These are phyloP conservation scores for Fusarium euwallaceae DNA, from an alignment of 2,329 filamentous ascomycete species.

Conservation along the genomic window DNA sequence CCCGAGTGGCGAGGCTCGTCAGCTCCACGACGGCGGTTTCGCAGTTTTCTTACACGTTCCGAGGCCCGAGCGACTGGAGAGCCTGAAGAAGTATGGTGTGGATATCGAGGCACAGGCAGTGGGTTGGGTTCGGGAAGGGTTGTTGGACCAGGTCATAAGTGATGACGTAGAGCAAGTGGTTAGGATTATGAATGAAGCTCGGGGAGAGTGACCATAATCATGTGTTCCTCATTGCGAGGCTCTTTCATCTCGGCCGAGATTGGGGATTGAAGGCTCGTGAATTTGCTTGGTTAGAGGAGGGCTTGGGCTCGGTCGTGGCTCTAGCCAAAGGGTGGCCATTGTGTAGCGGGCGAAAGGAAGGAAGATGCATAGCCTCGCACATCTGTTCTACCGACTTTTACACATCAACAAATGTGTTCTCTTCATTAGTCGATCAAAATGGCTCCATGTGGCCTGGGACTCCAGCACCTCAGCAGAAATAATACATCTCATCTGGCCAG, in stretches of 20 bases:
- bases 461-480: too few species aligned
- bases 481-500: too few species aligned
- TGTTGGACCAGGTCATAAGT: constrained; percentile 20
- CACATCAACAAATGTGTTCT: too few species aligned
- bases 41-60: constrained; percentile 15
- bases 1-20: constrained; percentile 14
- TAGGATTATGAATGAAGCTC: constrained; percentile 6
- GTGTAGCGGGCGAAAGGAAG: too few species aligned
- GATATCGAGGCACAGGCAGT: constrained; percentile 17
- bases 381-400: too few species aligned
- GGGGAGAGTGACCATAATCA: neutral
- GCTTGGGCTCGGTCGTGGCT: too few species aligned
- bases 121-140: constrained; percentile 15
- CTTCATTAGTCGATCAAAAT: too few species aligned
- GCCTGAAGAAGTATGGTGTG: constrained; percentile 13
- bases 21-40: constrained; percentile 11
- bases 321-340: too few species aligned
- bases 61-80: neutral
- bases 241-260: neutral
- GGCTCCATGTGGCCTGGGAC: too few species aligned
- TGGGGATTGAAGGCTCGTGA: neutral
- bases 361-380: too few species aligned
- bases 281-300: too few species aligned
- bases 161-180: constrained; percentile 17
- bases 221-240: neutral